phyloP scores from a whole-genome alignment of 345 rosid species.

The Combretum micranthum region DNA sequence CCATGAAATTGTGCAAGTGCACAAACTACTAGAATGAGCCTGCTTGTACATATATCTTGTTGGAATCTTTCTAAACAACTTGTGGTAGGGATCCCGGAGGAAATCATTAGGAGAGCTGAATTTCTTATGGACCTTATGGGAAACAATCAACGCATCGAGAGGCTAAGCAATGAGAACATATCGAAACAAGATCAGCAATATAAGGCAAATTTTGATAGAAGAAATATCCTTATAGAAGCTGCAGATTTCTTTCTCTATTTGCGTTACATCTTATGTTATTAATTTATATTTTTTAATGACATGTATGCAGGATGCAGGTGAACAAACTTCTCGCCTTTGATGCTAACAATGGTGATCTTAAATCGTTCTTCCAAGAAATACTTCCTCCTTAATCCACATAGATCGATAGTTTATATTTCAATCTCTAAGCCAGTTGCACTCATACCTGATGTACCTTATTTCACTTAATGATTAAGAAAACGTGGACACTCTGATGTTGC shows the following conservation, averaged over 20 bases:
- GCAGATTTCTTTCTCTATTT: background rate
- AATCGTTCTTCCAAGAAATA: conserved; percentile 49
- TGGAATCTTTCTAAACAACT: conserved; percentile 3
- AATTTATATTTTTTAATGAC: background rate
- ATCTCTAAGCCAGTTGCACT: background rate
- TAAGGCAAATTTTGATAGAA: conserved; percentile 34
- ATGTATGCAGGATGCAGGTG: conserved; percentile 50
- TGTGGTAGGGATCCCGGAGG: conserved; percentile 65
- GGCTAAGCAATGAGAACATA: conserved; percentile 48
- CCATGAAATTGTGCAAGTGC: background rate
- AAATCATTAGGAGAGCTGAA: conserved; percentile 77
- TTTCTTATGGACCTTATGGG: conserved; percentile 43
- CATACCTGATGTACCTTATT: background rate
- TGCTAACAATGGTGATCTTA: conserved; percentile 46
- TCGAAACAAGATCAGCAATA: conserved; percentile 57
- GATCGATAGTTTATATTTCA: conserved; percentile 7
- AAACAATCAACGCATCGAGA: conserved; percentile 37
- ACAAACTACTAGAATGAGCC: background rate
- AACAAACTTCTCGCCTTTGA: conserved; percentile 65
- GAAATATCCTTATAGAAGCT: background rate
- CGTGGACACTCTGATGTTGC: too few relatives aligned
- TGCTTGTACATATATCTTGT: background rate
- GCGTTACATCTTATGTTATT: background rate
- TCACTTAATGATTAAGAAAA: background rate
- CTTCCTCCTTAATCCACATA: conserved; percentile 23